Evolutionary conservation across 305 asterid species (phyloP).

Genomic region (Fraxinus ornus): DNA sequence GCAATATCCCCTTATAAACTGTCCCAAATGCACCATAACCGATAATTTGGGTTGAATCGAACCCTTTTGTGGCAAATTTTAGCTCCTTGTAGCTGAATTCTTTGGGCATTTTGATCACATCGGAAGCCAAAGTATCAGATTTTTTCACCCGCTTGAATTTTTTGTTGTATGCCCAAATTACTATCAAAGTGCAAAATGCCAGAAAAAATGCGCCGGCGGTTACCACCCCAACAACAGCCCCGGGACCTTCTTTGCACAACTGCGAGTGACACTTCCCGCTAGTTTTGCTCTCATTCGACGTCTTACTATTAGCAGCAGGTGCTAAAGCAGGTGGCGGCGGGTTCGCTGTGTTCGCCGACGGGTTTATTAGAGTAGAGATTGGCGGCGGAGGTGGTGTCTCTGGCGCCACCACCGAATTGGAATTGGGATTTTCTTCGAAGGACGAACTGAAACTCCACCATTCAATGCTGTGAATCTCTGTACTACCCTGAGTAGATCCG

Average conservation of each 20-base stretch:
- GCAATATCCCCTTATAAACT: slow-evolving; percentile 63
- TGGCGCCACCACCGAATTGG: slow-evolving; percentile 35
- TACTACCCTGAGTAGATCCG: slow-evolving; percentile 96
- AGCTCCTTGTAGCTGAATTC: slow-evolving; percentile 82
- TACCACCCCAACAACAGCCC: slow-evolving; percentile 56
- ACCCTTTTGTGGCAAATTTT: slow-evolving; percentile 63
- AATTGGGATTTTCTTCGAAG: slow-evolving; percentile 50
- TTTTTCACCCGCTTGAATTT: slow-evolving; percentile 43
- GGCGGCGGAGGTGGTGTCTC: slow-evolving; percentile 52
- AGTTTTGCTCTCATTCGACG: slow-evolving; percentile 27
- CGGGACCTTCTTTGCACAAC: slow-evolving; percentile 60
- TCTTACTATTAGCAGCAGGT: slow-evolving; percentile 25
- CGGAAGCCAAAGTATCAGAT: slow-evolving; percentile 48
- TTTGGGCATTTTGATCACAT: slow-evolving; percentile 80
- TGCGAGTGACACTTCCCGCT: slow-evolving; percentile 56
- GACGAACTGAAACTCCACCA: slow-evolving; percentile 90
- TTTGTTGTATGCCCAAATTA: slow-evolving; percentile 64
- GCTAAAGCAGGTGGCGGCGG: slow-evolving; percentile 53
- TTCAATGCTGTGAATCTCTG: slow-evolving; percentile 71
- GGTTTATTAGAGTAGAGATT: slow-evolving; percentile 40
- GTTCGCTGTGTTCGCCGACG: slow-evolving; percentile 39
- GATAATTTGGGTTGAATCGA: slow-evolving; percentile 49
- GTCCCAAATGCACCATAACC: slow-evolving; percentile 94
- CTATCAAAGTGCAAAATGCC: slow-evolving; percentile 50
- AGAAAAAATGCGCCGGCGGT: slow-evolving; percentile 77